A percentile compares a stretch with the other conserved stretches of the same genome.
Evolutionary conservation across 164 flowering plant species (phyloP).

Genomic region (Malania oleifera): DNA sequence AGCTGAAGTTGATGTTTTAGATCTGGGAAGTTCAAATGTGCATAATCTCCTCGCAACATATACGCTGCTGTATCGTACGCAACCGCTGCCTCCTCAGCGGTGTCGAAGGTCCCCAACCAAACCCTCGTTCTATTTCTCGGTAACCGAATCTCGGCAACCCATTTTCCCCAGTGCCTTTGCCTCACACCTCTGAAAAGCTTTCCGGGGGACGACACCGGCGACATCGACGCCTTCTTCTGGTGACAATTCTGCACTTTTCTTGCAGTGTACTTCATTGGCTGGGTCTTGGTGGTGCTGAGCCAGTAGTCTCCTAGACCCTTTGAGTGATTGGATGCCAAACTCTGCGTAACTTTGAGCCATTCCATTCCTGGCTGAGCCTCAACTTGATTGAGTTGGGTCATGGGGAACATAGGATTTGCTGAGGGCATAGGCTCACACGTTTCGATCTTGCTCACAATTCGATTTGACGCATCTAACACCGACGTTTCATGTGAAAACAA

Average conservation of each 20-base stretch:
- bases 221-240: constrained; percentile 10
- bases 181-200: constrained; percentile 85
- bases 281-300: constrained; percentile 56
- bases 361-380: constrained; percentile 20
- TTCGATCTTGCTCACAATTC: constrained; percentile 12
- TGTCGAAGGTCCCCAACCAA: constrained; percentile 88
- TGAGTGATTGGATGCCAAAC: constrained; percentile 10
- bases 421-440: background rate
- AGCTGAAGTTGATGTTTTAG: constrained; percentile 62
- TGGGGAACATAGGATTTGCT: constrained; percentile 12
- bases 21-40: constrained; percentile 81
- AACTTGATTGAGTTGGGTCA: constrained; percentile 20
- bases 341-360: constrained; percentile 29
- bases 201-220: constrained; percentile 15
- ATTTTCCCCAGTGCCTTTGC: constrained; percentile 96
- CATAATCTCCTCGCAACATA: constrained; percentile 73
- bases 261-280: constrained; percentile 49
- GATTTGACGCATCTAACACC: constrained; percentile 6
- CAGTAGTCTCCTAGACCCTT: constrained; percentile 29
- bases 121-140: constrained; percentile 84
- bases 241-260: constrained; percentile 22
- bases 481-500: constrained; percentile 39
- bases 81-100: constrained; percentile 76
- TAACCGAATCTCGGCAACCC: constrained; percentile 92
- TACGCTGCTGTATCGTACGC: constrained; percentile 93